Evolutionary conservation across 495 filamentous ascomycete genomes (phyloP).

Genomic region (Talaromyces nanjingensis): DNA sequence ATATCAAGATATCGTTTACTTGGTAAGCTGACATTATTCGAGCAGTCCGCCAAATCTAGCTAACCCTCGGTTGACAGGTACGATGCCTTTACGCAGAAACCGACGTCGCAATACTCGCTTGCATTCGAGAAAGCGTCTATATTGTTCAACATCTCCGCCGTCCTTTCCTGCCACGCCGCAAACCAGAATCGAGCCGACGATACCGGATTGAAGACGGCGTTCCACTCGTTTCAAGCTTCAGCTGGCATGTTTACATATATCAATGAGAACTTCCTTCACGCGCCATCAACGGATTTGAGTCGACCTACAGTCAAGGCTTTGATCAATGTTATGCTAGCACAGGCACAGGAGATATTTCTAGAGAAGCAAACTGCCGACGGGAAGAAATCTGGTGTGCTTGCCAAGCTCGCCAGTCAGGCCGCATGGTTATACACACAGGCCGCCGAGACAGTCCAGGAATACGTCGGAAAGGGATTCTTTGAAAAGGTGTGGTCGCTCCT

Average conservation of each 20-base stretch:
- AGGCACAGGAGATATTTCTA: slow-evolving; percentile 93
- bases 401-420: slow-evolving; percentile 87
- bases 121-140: slow-evolving; percentile 98
- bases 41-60: too few relatives aligned
- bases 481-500: slow-evolving; percentile 92
- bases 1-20: slow-evolving; percentile 97
- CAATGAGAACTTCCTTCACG: slow-evolving; percentile 98
- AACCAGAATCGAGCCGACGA: slow-evolving; percentile 89
- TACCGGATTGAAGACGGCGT: slow-evolving; percentile 86
- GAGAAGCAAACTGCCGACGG: slow-evolving; percentile 92
- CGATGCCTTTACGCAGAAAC: slow-evolving; percentile 96
- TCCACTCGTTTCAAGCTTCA: slow-evolving; percentile 96
- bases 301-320: slow-evolving; percentile 91
- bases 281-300: slow-evolving; percentile 89
- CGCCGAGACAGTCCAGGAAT: slow-evolving; percentile 83
- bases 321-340: slow-evolving; percentile 87
- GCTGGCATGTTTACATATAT: slow-evolving; percentile 99
- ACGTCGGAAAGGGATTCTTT: slow-evolving; percentile 84
- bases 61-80: slow-evolving; percentile 54
- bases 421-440: slow-evolving; percentile 83
- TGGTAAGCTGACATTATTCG: slow-evolving; percentile 52
- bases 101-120: slow-evolving; percentile 89
- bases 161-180: slow-evolving; percentile 92
- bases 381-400: slow-evolving; percentile 88
- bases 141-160: slow-evolving; percentile 98